Percentiles rank a stretch among this genome's conserved stretches.
These are phyloP conservation scores for Boletus huronensis DNA, from an alignment of 768 basidiomycete species.

Conservation along the genomic window DNA sequence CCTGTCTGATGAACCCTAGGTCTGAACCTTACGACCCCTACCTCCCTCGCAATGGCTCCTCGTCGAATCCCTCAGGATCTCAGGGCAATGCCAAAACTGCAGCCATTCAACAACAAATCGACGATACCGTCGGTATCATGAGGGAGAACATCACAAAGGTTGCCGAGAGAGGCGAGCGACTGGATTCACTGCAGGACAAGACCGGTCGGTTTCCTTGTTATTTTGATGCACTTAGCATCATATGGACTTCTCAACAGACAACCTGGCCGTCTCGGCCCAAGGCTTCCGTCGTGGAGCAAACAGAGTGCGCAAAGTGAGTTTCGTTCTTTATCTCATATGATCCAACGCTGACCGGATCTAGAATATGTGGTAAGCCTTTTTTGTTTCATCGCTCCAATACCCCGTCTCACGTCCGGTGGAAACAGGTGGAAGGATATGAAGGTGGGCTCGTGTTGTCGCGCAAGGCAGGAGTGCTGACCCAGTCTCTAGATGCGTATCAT, in stretches of 20 bases:
- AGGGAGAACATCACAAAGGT: conserved; percentile 96
- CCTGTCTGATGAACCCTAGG: conserved; percentile 45
- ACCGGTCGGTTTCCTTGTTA: conserved; percentile 65
- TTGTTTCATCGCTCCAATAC: not conserved
- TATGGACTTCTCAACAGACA: conserved; percentile 53
- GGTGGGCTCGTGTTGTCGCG: conserved; percentile 40
- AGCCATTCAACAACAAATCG: conserved; percentile 95
- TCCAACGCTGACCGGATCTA: conserved; percentile 28
- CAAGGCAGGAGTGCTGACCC: conserved; percentile 8
- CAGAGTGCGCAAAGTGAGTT: conserved; percentile 85
- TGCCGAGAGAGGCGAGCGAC: conserved; percentile 89
- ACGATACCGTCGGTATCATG: conserved; percentile 97
- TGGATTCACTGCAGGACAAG: conserved; percentile 96
- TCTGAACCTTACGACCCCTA: conserved; percentile 99
- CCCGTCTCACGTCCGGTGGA: conserved; percentile 8
- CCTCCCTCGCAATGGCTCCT: conserved; percentile 78
- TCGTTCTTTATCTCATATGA: not conserved
- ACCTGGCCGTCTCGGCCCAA: conserved; percentile 96
- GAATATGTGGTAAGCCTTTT: conserved; percentile 86
- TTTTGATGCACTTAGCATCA: not conserved
- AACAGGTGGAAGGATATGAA: conserved; percentile 97
- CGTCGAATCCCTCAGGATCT: conserved; percentile 48
- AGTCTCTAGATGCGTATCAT: conserved; percentile 86
- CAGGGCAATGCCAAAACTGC: conserved; percentile 79
- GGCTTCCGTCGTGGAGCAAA: conserved; percentile 97